These are phyloP conservation scores for Protomyces lactucae-debilis DNA, from an alignment of 1,139 yeast genomes.

Conservation along the genomic window DNA sequence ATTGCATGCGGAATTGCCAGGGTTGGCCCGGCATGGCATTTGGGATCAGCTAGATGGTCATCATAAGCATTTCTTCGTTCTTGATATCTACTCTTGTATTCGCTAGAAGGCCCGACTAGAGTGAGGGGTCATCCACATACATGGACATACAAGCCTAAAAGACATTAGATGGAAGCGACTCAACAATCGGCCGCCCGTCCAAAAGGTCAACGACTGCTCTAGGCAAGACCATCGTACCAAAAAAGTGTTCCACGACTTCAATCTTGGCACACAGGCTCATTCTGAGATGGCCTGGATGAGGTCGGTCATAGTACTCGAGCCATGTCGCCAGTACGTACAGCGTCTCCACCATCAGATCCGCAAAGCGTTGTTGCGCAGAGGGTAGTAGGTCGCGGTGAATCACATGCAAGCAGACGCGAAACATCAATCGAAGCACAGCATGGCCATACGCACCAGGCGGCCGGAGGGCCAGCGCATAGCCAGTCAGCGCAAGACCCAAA, in stretches of 20 bases:
- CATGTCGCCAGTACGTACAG: not conserved
- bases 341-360: not conserved
- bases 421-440: not conserved
- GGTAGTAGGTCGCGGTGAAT: not conserved
- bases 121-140: too few species aligned
- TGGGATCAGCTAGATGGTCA: too few species aligned
- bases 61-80: too few species aligned
- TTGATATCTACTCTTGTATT: too few species aligned
- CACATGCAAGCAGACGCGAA: not conserved
- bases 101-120: too few species aligned
- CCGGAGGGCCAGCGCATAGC: not conserved
- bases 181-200: not conserved
- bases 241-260: not conserved
- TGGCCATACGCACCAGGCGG: not conserved
- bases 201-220: not conserved
- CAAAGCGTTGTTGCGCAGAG: not conserved
- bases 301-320: not conserved
- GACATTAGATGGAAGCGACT: too few species aligned
- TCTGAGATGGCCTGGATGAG: not conserved
- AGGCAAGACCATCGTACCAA: not conserved
- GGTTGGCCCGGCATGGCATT: too few species aligned
- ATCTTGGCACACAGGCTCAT: not conserved
- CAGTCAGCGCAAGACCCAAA: not conserved
- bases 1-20: too few species aligned
- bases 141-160: too few species aligned